Percentiles rank a stretch among this genome's conserved stretches.
These are phyloP conservation scores for Epicoccum sorghinum DNA, from an alignment of 2,329 filamentous ascomycete genomes.

Conservation along the genomic window DNA sequence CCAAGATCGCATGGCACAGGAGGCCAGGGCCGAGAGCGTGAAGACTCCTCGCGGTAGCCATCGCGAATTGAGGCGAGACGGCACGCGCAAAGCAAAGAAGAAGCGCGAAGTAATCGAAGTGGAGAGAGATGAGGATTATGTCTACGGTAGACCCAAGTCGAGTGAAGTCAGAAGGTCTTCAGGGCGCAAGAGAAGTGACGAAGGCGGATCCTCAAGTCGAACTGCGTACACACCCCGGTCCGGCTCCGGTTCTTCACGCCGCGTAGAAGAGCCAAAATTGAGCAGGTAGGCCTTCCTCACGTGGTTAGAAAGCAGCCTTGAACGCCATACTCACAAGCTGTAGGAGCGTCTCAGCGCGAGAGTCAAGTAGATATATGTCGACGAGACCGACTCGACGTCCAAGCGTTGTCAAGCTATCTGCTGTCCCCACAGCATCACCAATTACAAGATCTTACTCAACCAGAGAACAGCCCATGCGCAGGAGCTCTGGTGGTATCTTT, in stretches of 20 bases:
- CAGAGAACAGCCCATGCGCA: constrained; percentile 35
- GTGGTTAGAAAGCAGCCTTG: not conserved
- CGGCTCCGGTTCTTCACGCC: constrained; percentile 37
- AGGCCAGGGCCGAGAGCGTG: constrained; percentile 29
- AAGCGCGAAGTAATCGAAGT: constrained; percentile 31
- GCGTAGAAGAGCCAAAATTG: constrained; percentile 37
- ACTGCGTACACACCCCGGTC: constrained; percentile 43
- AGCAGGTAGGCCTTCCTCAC: constrained; percentile 32
- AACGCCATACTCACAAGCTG: constrained; percentile 21
- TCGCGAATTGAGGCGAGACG: constrained; percentile 37
- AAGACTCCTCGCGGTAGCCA: constrained; percentile 38
- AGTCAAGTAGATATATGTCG: constrained; percentile 35
- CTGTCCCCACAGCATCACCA: constrained; percentile 28
- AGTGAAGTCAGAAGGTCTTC: constrained; percentile 36
- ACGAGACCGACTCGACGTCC: constrained; percentile 39
- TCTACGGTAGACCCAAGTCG: constrained; percentile 39
- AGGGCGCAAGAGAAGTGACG: constrained; percentile 38
- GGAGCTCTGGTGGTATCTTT: constrained; percentile 41
- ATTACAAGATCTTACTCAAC: constrained; percentile 34
- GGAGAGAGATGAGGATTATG: constrained; percentile 39
- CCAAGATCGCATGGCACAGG: constrained; percentile 43
- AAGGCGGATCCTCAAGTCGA: constrained; percentile 43
- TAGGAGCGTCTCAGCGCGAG: constrained; percentile 41
- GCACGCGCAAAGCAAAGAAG: constrained; percentile 36
- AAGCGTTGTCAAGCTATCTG: constrained; percentile 36